These are phyloP conservation scores for Cephalotrichum gorgonifer DNA, from an alignment of 2,329 filamentous ascomycete genomes.

Conservation along the genomic window DNA sequence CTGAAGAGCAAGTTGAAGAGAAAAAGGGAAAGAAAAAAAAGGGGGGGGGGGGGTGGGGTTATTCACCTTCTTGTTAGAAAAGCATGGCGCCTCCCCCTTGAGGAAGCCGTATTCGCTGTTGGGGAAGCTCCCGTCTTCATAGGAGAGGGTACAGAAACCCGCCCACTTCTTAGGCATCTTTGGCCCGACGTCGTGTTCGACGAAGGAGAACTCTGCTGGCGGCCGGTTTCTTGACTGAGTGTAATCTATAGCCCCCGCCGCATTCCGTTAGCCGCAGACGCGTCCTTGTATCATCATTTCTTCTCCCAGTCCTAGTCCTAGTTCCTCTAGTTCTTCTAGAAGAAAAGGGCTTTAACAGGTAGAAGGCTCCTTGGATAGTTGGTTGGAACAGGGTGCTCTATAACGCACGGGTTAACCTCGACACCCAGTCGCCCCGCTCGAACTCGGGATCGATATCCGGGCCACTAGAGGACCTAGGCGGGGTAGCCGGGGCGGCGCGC, in stretches of 20 bases:
- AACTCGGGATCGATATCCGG: constrained; percentile 22
- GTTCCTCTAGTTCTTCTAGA: too few species aligned
- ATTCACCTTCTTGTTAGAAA: constrained; percentile 34
- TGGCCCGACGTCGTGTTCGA: constrained; percentile 13
- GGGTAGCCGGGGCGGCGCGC: too few species aligned
- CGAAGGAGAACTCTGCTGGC: constrained; percentile 9
- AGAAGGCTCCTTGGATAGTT: too few species aligned
- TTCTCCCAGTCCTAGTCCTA: too few species aligned
- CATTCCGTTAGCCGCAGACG: too few species aligned
- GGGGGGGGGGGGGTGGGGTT: not conserved
- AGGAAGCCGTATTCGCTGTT: constrained; percentile 22
- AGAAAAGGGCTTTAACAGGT: too few species aligned
- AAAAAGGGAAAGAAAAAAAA: not conserved
- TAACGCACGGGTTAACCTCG: not conserved
- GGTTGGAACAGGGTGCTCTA: too few species aligned
- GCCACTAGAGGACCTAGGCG: too few species aligned
- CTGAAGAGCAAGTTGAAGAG: not conserved
- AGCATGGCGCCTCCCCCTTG: constrained; percentile 20
- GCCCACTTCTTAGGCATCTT: constrained; percentile 12
- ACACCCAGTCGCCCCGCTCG: not conserved
- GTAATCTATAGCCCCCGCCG: constrained; percentile 10
- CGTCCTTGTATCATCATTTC: too few species aligned
- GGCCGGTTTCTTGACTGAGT: constrained; percentile 8
- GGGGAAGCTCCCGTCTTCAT: constrained; percentile 13
- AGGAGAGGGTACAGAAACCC: constrained; percentile 14